phyloP scores from a whole-genome alignment of 768 basidiomycete species.

The Nidularia pulvinata region DNA sequence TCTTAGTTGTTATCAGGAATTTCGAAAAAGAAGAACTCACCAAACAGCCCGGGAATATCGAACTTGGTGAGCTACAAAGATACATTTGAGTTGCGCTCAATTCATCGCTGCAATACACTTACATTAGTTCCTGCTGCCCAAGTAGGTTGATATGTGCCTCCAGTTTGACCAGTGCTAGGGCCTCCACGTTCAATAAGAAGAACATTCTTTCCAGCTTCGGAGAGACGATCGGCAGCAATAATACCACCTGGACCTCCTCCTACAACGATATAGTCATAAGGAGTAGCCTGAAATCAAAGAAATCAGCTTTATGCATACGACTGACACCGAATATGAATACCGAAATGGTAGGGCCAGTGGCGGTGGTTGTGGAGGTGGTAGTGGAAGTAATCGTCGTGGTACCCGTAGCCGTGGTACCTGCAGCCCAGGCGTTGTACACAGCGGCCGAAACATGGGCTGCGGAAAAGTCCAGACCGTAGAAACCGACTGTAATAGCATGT shows the following conservation, averaged over 20 bases:
- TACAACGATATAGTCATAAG: constrained; percentile 56
- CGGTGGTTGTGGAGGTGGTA: constrained; percentile 24
- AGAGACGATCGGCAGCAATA: constrained; percentile 56
- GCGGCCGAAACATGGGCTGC: constrained; percentile 41
- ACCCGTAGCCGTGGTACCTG: constrained; percentile 43
- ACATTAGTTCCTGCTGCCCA: constrained; percentile 50
- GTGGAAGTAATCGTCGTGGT: constrained; percentile 11
- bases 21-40: constrained; percentile 9
- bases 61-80: constrained; percentile 56
- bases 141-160: constrained; percentile 52
- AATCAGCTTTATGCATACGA: not conserved
- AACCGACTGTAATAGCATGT: constrained; percentile 40
- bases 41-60: constrained; percentile 63
- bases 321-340: not conserved
- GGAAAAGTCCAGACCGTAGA: constrained; percentile 53
- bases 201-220: constrained; percentile 63
- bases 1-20: not conserved
- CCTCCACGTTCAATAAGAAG: constrained; percentile 64
- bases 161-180: constrained; percentile 57
- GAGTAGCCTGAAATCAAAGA: constrained; percentile 27
- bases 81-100: not conserved
- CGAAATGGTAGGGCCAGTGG: constrained; percentile 3
- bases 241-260: constrained; percentile 61
- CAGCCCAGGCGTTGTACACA: constrained; percentile 49
- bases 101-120: constrained; percentile 4